Evolutionary conservation across 2,329 filamentous ascomycete species (phyloP).

Genomic region (Microdochium bolleyi): DNA sequence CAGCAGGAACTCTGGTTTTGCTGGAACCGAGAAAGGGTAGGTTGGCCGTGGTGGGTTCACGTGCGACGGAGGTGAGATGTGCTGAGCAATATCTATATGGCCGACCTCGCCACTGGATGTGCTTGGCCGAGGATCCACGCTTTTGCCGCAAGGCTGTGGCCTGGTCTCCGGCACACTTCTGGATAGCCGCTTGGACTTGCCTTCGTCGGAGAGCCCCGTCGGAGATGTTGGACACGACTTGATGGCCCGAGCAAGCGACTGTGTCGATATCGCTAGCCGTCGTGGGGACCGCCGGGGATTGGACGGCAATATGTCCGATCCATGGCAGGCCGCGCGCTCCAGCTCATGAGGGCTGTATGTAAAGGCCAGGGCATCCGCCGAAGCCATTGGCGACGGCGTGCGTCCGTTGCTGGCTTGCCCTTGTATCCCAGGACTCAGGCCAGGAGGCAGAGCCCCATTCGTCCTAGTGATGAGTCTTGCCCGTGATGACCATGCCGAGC

Average conservation of each 20-base stretch:
- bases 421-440: background rate
- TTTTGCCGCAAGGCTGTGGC: too few species aligned
- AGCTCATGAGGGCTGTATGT: background rate
- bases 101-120: too few species aligned
- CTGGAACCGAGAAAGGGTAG: too few species aligned
- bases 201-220: background rate
- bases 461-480: background rate
- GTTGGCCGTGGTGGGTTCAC: too few species aligned
- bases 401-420: background rate
- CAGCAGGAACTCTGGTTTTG: too few species aligned
- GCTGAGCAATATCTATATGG: too few species aligned
- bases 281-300: background rate
- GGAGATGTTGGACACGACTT: background rate
- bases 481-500: too few species aligned
- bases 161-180: too few species aligned
- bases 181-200: too few species aligned
- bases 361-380: background rate
- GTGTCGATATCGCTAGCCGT: background rate
- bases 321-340: background rate
- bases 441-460: background rate
- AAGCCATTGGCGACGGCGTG: background rate
- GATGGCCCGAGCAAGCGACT: background rate
- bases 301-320: background rate
- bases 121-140: too few species aligned
- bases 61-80: too few species aligned